Evolutionary conservation across 805 yeast genomes (phyloP).

Genomic region (Teunomyces lycoperdinae): DNA sequence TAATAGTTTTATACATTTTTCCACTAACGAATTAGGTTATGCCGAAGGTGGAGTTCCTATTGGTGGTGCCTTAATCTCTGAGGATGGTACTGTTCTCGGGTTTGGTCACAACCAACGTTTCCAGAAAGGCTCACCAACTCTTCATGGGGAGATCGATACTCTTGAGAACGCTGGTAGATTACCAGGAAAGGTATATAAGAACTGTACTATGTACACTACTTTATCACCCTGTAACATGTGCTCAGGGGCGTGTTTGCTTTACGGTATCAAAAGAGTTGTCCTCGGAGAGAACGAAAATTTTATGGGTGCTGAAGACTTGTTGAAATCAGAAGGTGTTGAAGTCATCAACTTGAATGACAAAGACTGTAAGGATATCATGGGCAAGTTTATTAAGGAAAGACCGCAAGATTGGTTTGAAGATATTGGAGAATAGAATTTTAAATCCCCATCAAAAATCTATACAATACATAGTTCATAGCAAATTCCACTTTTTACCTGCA

Average conservation of each 20-base stretch:
- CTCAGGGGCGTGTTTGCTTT: slow-evolving; percentile 86
- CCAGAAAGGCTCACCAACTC: slow-evolving; percentile 77
- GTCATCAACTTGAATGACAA: slow-evolving; percentile 58
- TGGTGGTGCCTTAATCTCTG: slow-evolving; percentile 69
- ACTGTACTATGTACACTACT: slow-evolving; percentile 89
- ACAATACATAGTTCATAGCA: background rate
- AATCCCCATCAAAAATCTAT: no score
- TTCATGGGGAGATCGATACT: slow-evolving; percentile 91
- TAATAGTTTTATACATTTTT: background rate
- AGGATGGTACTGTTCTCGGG: slow-evolving; percentile 80
- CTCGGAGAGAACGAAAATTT: slow-evolving; percentile 86
- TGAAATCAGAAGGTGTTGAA: slow-evolving; percentile 66
- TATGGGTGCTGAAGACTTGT: slow-evolving; percentile 77
- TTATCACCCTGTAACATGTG: slow-evolving; percentile 95
- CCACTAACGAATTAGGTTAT: slow-evolving; percentile 42
- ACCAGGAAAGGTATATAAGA: slow-evolving; percentile 72
- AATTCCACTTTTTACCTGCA: background rate
- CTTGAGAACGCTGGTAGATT: slow-evolving; percentile 90
- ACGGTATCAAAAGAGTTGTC: slow-evolving; percentile 84
- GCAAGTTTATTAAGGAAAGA: slow-evolving; percentile 69
- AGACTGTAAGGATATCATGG: slow-evolving; percentile 71
- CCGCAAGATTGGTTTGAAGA: slow-evolving; percentile 84
- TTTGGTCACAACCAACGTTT: slow-evolving; percentile 88
- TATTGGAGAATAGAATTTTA: slow-evolving; percentile 48
- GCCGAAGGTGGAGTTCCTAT: slow-evolving; percentile 92